Evolutionary conservation across 495 filamentous ascomycete species (phyloP).

Genomic region (Apiosordaria backusii): DNA sequence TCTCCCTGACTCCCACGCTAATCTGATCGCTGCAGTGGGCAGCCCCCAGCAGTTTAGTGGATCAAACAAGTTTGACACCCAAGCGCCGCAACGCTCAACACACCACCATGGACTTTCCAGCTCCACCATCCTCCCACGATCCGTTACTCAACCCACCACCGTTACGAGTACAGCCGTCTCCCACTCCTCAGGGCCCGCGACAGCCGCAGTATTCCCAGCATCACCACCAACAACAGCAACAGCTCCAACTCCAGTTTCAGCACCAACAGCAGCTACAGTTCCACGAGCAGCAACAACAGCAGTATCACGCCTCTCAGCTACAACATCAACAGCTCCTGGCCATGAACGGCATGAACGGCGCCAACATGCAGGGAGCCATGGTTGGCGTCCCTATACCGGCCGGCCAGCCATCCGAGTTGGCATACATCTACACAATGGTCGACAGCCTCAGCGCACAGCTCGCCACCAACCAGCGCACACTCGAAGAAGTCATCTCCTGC

Average conservation of each 20-base stretch:
- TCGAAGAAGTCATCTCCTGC: constrained; percentile 68
- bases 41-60: constrained; percentile 5
- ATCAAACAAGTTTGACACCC: background rate
- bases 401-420: constrained; percentile 83
- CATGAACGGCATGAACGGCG: constrained; percentile 60
- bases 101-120: constrained; percentile 25
- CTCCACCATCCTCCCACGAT: constrained; percentile 23
- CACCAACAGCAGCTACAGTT: constrained; percentile 8
- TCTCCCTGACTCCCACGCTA: background rate
- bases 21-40: background rate
- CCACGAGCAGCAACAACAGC: constrained; percentile 15
- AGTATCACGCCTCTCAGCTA: constrained; percentile 21
- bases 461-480: constrained; percentile 71
- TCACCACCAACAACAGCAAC: constrained; percentile 11
- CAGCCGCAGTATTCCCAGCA: background rate
- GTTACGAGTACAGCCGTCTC: constrained; percentile 7
- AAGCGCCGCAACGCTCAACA: background rate
- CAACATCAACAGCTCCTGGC: constrained; percentile 35
- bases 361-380: constrained; percentile 43
- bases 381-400: constrained; percentile 63
- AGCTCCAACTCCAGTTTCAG: constrained; percentile 11
- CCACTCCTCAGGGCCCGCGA: background rate
- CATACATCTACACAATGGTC: constrained; percentile 79
- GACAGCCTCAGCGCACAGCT: constrained; percentile 73
- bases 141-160: constrained; percentile 17